Percentiles rank a stretch among this genome's conserved stretches.
These are phyloP conservation scores for Cylindrotheca fusiformis DNA, from an alignment of 108 stramenopile species.

Conservation along the genomic window DNA sequence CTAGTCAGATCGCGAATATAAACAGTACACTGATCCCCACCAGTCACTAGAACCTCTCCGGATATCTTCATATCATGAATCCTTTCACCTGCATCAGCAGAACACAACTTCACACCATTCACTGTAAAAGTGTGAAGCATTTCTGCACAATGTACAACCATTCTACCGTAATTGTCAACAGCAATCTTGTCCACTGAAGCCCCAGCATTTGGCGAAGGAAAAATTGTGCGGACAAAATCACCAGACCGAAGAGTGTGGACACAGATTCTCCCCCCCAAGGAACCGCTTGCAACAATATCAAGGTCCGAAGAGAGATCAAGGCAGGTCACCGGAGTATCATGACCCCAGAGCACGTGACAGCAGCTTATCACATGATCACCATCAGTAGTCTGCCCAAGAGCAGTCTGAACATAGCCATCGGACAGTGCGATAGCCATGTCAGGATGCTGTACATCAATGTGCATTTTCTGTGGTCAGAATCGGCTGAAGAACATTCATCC, in stretches of 20 bases:
- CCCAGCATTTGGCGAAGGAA: background rate
- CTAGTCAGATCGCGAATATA: conserved; percentile 54
- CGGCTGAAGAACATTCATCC: too few species aligned
- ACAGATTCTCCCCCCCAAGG: conserved; percentile 60
- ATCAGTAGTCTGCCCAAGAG: conserved; percentile 30
- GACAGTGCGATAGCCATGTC: conserved; percentile 63
- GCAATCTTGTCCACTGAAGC: conserved; percentile 50
- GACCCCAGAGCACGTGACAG: conserved; percentile 70
- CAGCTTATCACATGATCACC: conserved; percentile 39
- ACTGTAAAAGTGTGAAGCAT: conserved; percentile 59
- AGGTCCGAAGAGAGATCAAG: conserved; percentile 61
- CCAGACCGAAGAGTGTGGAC: conserved; percentile 69
- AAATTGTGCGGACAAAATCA: conserved; percentile 64
- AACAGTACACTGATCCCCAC: conserved; percentile 65
- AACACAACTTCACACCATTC: conserved; percentile 56
- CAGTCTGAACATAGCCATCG: conserved; percentile 72
- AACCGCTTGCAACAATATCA: conserved; percentile 72
- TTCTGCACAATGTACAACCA: conserved; percentile 68
- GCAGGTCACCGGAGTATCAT: conserved; percentile 64
- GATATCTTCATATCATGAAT: conserved; percentile 71
- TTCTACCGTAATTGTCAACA: conserved; percentile 51
- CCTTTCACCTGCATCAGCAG: conserved; percentile 50
- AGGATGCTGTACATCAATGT: conserved; percentile 41
- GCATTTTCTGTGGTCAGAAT: too few species aligned
- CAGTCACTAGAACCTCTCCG: conserved; percentile 74